Base-by-base conservation (phyloP, 1,284 basidiomycete species). In the Heterobasidion annosum region DNA sequence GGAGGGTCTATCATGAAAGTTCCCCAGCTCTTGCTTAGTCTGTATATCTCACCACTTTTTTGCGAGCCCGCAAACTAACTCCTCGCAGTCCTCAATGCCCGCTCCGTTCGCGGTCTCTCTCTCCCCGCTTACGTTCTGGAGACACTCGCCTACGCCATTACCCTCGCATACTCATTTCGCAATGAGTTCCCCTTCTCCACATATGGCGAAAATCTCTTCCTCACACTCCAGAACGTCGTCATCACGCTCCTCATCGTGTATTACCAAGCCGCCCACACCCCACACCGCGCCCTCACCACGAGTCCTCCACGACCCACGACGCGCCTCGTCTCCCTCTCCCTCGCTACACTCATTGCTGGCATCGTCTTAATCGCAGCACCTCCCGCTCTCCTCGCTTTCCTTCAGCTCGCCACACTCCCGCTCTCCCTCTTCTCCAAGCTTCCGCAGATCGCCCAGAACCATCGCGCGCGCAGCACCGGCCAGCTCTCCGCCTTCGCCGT, bases 1-100 rank as follows among this genome's bases (percentile, higher is more conserved):
- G 96, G 94, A 51, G 94, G 95, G 1, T 87, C 88, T 32, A 92
- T 98, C 58, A 91, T 98, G 84, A 98, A 98, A 72, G 79, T 98
- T 12, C 96, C 96, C 3, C 96, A 98, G 65, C 70, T 93, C 9
- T 63, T 86, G 32, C 76, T 88, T 53, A 87, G 86, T 89, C 62
- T 65, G 86, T 77, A 18, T 4, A 40, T 40, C 10, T 45, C 34
- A n/a, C n/a, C 35, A 25, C 12, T 48, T 53, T 16, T 48, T 56
- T 35, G 9, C 15, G n/a, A 9, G 15, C 42, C 37, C 37, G 19
- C 37, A 34, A 15, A 19, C 16, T 52, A 34, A 25, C 32, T 46
- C 7, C 42, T 40, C 51, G 6, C 59, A 86, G 83, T 87, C 57
- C 62, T 82, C 5, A 73, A 71, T 57, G 79, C 85, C 4, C 73